Conservation (phyloP, 768 basidiomycete species). For the Vararia minispora region DNA sequence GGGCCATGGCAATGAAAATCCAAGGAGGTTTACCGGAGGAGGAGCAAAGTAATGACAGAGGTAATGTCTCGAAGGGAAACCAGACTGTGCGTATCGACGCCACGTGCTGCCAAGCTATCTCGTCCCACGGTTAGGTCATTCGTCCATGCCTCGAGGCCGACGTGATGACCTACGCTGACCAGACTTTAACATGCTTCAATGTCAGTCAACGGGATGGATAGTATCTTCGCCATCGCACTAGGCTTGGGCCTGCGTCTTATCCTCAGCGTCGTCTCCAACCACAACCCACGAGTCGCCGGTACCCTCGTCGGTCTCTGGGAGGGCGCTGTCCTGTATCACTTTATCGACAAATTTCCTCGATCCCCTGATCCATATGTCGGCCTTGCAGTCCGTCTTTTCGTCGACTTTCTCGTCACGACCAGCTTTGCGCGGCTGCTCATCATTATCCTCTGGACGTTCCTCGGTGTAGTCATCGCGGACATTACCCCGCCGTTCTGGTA, state of each 20-base stretch:
- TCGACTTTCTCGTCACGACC: conserved; percentile 61
- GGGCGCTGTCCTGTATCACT: conserved; percentile 64
- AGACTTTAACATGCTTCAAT: conserved; percentile 4
- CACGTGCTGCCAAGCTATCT: no score
- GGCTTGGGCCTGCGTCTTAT: conserved; percentile 58
- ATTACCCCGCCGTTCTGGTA: conserved; percentile 35
- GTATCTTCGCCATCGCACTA: conserved; percentile 52
- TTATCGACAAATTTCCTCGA: conserved; percentile 50
- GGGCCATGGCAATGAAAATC: no score
- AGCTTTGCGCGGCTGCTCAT: conserved; percentile 33
- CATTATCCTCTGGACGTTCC: conserved; percentile 40
- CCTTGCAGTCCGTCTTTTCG: conserved; percentile 55
- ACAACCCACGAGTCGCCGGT: conserved; percentile 42
- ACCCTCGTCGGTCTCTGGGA: conserved; percentile 73
- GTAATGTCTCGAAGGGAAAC: no score
- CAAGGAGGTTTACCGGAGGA: no score
- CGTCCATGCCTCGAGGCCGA: no score
- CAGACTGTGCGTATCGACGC: no score
- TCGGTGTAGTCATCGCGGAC: conserved; percentile 44
- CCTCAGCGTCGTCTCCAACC: conserved; percentile 38
- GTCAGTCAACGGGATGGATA: conserved; percentile 40
- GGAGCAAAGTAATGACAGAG: no score
- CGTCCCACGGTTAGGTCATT: no score
- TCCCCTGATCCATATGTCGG: conserved; percentile 64
- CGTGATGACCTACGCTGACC: no score